Base-by-base conservation (phyloP, 2,329 filamentous ascomycete genomes). In the Verticillium dahliae region DNA sequence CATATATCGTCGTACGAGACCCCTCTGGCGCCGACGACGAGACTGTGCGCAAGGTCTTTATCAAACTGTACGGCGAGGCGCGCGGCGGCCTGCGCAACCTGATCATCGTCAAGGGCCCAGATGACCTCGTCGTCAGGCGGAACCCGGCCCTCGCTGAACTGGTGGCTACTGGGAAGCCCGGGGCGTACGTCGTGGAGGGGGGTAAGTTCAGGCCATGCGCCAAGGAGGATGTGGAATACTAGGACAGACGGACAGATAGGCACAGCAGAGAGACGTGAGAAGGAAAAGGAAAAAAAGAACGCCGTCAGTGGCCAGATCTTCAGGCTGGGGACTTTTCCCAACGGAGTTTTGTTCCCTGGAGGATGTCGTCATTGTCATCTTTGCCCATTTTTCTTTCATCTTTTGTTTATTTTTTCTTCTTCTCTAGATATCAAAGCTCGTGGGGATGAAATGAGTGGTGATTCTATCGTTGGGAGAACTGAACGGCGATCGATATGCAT, bases 81-180 rank as follows among this genome's bases (percentile, higher is more conserved):
- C 67, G 70, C 31, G 71, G 68, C 2, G 71, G 70, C 0, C 59
- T 74, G 57, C 60, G 71, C 50, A 71, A 66, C 10, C 61, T 74
- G 4, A 57, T 73, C 33, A 62, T 65, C 9, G 57, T 65, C 37
- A 61, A 57, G 59, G 61, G 57, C 18, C 65, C 63, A 35, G 50
- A 65, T 1, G 60, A 64, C 3, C 67, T 67, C 64, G 57, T 71
- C 39, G 62, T 60, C 10, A 61, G 60, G 60, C 65, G 69, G 15
- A 72, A 69, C 34, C 63, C 66, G 4, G 60, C 62, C 7, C 50
- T 73, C 9, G 64, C 59, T 5, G 62, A 63, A 6, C 58, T 71
- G 11, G 65, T 61, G 4, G 37, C 41, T 15, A 14, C 57, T 37
- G 59, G 65, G 13, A 45, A 15, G n/a, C 59, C 63, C 3, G 62